phyloP scores from a whole-genome alignment of 2,329 filamentous ascomycete genomes.

The Aspergillus phoenicis region DNA sequence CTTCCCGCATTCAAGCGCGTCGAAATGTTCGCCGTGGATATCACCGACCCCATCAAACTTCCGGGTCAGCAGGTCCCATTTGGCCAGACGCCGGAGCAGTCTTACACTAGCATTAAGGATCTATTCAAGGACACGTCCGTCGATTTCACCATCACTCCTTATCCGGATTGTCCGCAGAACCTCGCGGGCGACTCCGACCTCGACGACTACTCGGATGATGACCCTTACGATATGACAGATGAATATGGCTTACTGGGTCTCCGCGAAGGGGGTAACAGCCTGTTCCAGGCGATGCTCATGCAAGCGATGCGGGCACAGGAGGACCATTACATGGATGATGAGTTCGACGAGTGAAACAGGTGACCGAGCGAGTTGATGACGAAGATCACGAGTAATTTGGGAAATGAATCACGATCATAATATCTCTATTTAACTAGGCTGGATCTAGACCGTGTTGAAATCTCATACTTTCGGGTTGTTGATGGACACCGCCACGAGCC shows the following conservation, averaged over 20 bases:
- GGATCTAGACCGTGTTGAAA: background rate
- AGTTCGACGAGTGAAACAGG: background rate
- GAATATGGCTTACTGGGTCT: background rate
- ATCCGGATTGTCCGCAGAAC: background rate
- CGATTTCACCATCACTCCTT: slow-evolving; percentile 19
- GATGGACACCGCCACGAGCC: background rate
- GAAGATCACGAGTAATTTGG: background rate
- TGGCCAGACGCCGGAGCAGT: slow-evolving; percentile 21
- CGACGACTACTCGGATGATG: slow-evolving; percentile 4
- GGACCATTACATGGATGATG: slow-evolving; percentile 1
- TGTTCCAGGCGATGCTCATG: slow-evolving; percentile 1
- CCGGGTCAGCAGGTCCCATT: slow-evolving; percentile 19
- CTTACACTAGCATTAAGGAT: slow-evolving; percentile 15
- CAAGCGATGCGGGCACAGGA: slow-evolving; percentile 3
- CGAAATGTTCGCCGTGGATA: slow-evolving; percentile 21
- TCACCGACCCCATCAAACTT: slow-evolving; percentile 21
- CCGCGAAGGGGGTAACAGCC: background rate
- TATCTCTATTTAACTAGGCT: background rate
- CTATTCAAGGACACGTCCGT: slow-evolving; percentile 25
- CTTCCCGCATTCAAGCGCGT: slow-evolving; percentile 23
- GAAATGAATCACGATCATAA: background rate
- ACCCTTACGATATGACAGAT: background rate
- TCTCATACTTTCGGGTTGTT: background rate
- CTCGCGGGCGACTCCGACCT: slow-evolving; percentile 1
- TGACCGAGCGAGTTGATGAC: background rate